Evolutionary conservation across 352 stramenopile species (phyloP).

Genomic region (Pythium rhizo-oryzae): DNA sequence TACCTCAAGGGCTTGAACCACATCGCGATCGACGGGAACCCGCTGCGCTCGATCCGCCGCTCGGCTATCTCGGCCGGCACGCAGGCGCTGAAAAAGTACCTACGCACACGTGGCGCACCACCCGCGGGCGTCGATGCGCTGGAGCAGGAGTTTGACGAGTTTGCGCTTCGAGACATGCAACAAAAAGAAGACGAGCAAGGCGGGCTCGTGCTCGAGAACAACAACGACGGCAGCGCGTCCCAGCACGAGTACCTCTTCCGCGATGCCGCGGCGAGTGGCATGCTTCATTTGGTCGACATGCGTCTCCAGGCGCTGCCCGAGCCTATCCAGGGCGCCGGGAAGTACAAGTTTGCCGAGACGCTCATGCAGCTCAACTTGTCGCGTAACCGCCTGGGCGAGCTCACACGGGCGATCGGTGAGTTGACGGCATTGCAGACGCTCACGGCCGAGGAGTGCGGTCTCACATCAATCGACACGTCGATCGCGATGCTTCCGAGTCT

Average conservation of each 20-base stretch:
- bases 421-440: conserved; percentile 65
- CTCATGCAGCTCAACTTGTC: conserved; percentile 70
- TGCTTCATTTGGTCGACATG: conserved; percentile 60
- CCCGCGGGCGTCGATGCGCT: conserved; percentile 59
- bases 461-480: conserved; percentile 53
- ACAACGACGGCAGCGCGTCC: conserved; percentile 17
- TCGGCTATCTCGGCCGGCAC: conserved; percentile 64
- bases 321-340: conserved; percentile 40
- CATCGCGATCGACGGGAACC: conserved; percentile 77
- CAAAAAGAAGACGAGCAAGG: conserved; percentile 41
- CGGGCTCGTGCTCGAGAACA: conserved; percentile 23
- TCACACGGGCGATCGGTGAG: conserved; percentile 55
- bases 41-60: conserved; percentile 71
- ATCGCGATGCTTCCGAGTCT: conserved; percentile 58
- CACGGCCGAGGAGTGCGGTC: conserved; percentile 61
- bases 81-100: conserved; percentile 80
- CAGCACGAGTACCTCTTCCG: conserved; percentile 71
- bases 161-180: conserved; percentile 47
- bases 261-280: conserved; percentile 56
- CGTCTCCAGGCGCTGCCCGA: conserved; percentile 48
- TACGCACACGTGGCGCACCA: conserved; percentile 70
- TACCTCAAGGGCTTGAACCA: conserved; percentile 81
- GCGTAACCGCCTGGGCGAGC: conserved; percentile 57
- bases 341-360: conserved; percentile 56
- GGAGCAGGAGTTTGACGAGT: conserved; percentile 78